Evolutionary conservation across 768 basidiomycete species (phyloP).

Genomic region (Chiua virens): DNA sequence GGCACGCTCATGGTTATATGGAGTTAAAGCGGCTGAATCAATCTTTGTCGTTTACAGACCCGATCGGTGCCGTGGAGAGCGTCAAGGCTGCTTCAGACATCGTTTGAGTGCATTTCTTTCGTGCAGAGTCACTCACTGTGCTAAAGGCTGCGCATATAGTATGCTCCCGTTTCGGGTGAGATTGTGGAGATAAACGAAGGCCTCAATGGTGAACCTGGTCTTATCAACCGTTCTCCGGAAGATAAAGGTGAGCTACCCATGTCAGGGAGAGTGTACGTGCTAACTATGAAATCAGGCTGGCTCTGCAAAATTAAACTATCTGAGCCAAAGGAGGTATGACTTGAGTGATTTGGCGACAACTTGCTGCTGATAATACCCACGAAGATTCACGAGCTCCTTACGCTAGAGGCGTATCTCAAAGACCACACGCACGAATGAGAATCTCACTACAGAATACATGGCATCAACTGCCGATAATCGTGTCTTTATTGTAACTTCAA

Average conservation of each 20-base stretch:
- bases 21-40: slow-evolving; percentile 5
- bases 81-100: slow-evolving; percentile 97
- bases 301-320: slow-evolving; percentile 89
- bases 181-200: slow-evolving; percentile 76
- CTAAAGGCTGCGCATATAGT: slow-evolving; percentile 45
- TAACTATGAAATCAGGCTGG: slow-evolving; percentile 65
- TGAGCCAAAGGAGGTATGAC: slow-evolving; percentile 69
- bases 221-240: slow-evolving; percentile 89
- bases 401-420: slow-evolving; percentile 70
- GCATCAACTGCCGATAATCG: slow-evolving; percentile 25
- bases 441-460: slow-evolving; percentile 1
- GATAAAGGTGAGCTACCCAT: slow-evolving; percentile 58
- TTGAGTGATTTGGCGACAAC: not conserved
- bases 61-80: slow-evolving; percentile 92
- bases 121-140: not conserved
- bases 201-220: slow-evolving; percentile 64
- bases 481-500: slow-evolving; percentile 1
- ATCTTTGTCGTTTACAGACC: slow-evolving; percentile 43
- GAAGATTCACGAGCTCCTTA: slow-evolving; percentile 72
- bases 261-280: not conserved
- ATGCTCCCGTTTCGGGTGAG: slow-evolving; percentile 88
- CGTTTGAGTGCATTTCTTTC: slow-evolving; percentile 42
- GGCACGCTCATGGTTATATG: slow-evolving; percentile 26
- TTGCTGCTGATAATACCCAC: not conserved
- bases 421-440: slow-evolving; percentile 46